These are phyloP conservation scores for Boletus subluridellus DNA, from an alignment of 1,284 basidiomycete genomes.

Conservation along the genomic window DNA sequence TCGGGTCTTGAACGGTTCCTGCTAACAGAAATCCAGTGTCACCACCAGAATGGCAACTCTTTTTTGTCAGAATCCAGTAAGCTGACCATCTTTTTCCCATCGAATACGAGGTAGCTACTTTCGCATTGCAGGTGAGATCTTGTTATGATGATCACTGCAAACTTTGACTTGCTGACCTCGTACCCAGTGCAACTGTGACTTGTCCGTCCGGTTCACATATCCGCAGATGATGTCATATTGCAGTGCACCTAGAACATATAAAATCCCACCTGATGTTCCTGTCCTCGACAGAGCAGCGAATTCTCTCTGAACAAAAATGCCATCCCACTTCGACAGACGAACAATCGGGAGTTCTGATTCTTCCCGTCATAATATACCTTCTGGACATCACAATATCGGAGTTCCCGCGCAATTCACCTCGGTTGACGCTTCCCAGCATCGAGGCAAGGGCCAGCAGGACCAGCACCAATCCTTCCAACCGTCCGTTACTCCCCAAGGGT, in stretches of 20 bases:
- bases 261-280: background rate
- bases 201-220: background rate
- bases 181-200: background rate
- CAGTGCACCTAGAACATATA: slow-evolving; percentile 5
- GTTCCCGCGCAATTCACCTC: background rate
- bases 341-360: background rate
- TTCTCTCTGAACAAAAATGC: background rate
- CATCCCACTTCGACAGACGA: slow-evolving; percentile 9
- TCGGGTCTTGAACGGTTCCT: background rate
- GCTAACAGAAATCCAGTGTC: background rate
- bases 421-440: background rate
- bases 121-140: background rate
- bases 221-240: background rate
- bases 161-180: background rate
- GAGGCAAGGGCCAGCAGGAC: background rate
- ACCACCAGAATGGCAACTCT: background rate
- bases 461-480: background rate
- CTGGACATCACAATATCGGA: background rate
- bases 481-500: background rate
- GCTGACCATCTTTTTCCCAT: background rate
- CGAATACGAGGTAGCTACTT: background rate
- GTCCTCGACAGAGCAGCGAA: background rate
- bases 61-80: background rate
- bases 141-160: background rate
- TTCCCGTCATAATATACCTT: background rate